Percentiles rank a stretch among this genome's conserved stretches.
These are phyloP conservation scores for Osmozyma mogii DNA, from an alignment of 805 yeast species.

Conservation along the genomic window DNA sequence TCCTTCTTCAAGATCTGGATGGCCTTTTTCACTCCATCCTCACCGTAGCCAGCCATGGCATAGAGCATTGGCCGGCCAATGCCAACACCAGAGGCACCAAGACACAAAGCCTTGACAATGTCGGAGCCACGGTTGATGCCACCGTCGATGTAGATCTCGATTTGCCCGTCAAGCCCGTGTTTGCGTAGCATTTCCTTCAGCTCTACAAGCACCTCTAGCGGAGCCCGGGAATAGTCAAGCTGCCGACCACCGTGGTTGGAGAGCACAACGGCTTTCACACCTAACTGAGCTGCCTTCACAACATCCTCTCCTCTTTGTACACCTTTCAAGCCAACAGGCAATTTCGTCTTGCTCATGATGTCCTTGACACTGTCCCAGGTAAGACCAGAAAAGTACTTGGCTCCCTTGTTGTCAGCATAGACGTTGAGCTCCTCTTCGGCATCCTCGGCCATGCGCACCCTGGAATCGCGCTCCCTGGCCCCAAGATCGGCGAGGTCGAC, in stretches of 20 bases:
- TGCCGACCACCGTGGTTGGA: constrained; percentile 92
- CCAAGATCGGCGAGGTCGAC: constrained; percentile 3
- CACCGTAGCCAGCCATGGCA: constrained; percentile 58
- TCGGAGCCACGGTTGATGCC: constrained; percentile 67
- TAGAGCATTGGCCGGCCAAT: constrained; percentile 61
- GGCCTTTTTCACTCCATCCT: constrained; percentile 53
- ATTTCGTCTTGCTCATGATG: not conserved
- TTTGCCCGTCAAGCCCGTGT: constrained; percentile 37
- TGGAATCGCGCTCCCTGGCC: constrained; percentile 4
- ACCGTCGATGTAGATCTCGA: constrained; percentile 57
- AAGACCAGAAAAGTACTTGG: constrained; percentile 1
- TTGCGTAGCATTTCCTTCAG: constrained; percentile 45
- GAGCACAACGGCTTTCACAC: constrained; percentile 26
- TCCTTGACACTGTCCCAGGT: constrained; percentile 2
- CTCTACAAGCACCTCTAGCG: constrained; percentile 68
- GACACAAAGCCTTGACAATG: constrained; percentile 54
- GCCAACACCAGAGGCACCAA: constrained; percentile 69
- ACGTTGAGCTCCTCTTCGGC: constrained; percentile 2
- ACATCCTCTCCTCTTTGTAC: constrained; percentile 5
- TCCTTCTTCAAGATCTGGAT: constrained; percentile 3
- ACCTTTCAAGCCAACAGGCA: constrained; percentile 4
- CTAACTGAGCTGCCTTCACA: constrained; percentile 2
- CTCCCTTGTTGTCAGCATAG: constrained; percentile 1
- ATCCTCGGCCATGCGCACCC: constrained; percentile 2
- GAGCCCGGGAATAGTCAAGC: constrained; percentile 74